Evolutionary conservation across 2,329 filamentous ascomycete species (phyloP).

Genomic region (Apiospora rasikravindrae): DNA sequence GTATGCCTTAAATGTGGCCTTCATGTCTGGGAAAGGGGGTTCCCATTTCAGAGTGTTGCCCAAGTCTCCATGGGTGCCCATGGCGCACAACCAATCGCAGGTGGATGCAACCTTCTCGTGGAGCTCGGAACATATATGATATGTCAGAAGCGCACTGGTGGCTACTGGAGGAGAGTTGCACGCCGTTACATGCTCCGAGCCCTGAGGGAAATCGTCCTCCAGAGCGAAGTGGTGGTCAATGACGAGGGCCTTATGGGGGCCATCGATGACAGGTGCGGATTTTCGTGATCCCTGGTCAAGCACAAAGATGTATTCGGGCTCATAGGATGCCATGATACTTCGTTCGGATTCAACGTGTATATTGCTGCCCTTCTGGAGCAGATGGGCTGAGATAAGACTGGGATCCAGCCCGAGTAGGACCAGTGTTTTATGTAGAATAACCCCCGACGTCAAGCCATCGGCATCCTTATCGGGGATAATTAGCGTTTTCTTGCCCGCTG

Average conservation of each 20-base stretch:
- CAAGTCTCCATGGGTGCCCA: slow-evolving; percentile 71
- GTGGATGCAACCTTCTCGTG: slow-evolving; percentile 53
- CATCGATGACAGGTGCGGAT: slow-evolving; percentile 58
- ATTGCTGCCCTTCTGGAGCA: slow-evolving; percentile 63
- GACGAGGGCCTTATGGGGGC: slow-evolving; percentile 56
- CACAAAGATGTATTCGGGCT: slow-evolving; percentile 65
- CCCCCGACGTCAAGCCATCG: slow-evolving; percentile 68
- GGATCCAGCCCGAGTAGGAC: slow-evolving; percentile 60
- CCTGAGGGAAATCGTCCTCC: slow-evolving; percentile 60
- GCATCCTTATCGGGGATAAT: slow-evolving; percentile 74
- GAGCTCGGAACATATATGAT: slow-evolving; percentile 64
- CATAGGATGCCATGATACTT: slow-evolving; percentile 51
- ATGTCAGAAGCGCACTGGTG: slow-evolving; percentile 68
- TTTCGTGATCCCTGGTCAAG: slow-evolving; percentile 68
- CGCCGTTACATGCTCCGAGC: slow-evolving; percentile 62
- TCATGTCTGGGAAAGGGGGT: slow-evolving; percentile 70
- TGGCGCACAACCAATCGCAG: slow-evolving; percentile 66
- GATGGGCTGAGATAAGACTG: slow-evolving; percentile 60
- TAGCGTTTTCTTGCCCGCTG: slow-evolving; percentile 55
- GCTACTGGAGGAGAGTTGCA: slow-evolving; percentile 69
- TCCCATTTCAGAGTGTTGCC: slow-evolving; percentile 70
- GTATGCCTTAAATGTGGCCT: slow-evolving; percentile 60
- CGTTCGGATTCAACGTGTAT: slow-evolving; percentile 62
- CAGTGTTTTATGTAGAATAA: slow-evolving; percentile 66
- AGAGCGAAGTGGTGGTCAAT: slow-evolving; percentile 70